Conservation (phyloP, 2,329 filamentous ascomycete genomes). For the Corinectria fuckeliana region DNA sequence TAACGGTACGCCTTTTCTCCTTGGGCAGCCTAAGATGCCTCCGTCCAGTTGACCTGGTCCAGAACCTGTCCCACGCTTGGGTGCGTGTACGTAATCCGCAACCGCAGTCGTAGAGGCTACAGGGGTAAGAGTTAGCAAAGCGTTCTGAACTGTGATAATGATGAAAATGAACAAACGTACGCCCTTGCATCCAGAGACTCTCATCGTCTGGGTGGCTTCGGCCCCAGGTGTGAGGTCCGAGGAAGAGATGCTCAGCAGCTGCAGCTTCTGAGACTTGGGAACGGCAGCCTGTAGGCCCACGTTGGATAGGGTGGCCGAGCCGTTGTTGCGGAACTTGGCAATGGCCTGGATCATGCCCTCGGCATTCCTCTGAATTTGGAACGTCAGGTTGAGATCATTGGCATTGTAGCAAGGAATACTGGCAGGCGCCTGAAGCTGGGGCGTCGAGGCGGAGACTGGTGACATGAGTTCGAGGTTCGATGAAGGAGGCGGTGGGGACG, state of each 20-base stretch:
- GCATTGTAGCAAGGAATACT: conserved; percentile 82
- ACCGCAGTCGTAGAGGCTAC: conserved; percentile 81
- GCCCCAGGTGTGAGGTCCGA: conserved; percentile 76
- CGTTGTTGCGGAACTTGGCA: conserved; percentile 81
- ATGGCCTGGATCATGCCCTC: conserved; percentile 81
- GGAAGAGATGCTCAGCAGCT: conserved; percentile 87
- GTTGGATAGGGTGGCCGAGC: conserved; percentile 68
- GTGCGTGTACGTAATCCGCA: conserved; percentile 83
- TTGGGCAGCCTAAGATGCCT: conserved; percentile 61
- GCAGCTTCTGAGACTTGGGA: conserved; percentile 93
- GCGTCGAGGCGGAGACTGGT: conserved; percentile 54
- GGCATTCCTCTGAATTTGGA: conserved; percentile 83
- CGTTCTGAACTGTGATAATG: not conserved
- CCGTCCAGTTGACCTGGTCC: conserved; percentile 97
- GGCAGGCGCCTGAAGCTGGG: conserved; percentile 51
- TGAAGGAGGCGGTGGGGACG: conserved; percentile 47
- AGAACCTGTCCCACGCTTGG: conserved; percentile 73
- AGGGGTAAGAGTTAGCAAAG: conserved; percentile 26
- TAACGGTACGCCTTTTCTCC: conserved; percentile 3
- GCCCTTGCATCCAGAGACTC: conserved; percentile 81
- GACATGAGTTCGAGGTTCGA: conserved; percentile 58
- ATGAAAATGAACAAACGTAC: conserved; percentile 66
- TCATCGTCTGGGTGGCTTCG: conserved; percentile 91
- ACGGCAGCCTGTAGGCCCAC: conserved; percentile 94
- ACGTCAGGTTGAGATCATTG: conserved; percentile 80